Conservation (phyloP, 1,284 basidiomycete species). For the Farysia itapuensis region DNA sequence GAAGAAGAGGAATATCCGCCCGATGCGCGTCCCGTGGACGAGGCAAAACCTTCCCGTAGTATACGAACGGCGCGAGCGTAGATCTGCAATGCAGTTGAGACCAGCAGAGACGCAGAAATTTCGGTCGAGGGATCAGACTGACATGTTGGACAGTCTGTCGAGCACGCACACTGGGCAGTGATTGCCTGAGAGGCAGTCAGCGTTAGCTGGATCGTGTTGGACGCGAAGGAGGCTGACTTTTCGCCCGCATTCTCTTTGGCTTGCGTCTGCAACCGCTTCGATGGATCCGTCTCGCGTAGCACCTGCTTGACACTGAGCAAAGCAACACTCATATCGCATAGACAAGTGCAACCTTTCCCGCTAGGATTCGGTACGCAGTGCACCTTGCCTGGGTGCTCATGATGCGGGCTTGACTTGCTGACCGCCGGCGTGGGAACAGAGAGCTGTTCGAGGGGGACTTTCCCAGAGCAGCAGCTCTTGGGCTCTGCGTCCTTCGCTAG, state of each 20-base stretch:
- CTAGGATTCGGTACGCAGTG: slow-evolving; percentile 57
- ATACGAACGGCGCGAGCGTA: slow-evolving; percentile 55
- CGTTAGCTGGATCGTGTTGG: slow-evolving; percentile 49
- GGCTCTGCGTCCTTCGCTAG: not conserved
- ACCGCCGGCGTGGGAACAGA: not conserved
- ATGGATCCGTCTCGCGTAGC: slow-evolving; percentile 25
- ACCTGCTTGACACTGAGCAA: slow-evolving; percentile 48
- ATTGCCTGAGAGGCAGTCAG: slow-evolving; percentile 54
- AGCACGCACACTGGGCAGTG: slow-evolving; percentile 52
- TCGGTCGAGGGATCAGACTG: slow-evolving; percentile 45
- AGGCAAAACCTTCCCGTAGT: slow-evolving; percentile 46
- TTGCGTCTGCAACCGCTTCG: too few species aligned
- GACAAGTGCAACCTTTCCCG: slow-evolving; percentile 56
- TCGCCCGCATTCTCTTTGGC: slow-evolving; percentile 1
- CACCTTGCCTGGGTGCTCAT: slow-evolving; percentile 41
- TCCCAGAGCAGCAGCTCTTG: slow-evolving; percentile 7
- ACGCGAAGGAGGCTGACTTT: slow-evolving; percentile 2
- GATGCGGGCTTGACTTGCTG: slow-evolving; percentile 9
- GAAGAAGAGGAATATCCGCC: not conserved
- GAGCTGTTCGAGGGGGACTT: not conserved
- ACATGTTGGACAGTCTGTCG: slow-evolving; percentile 56
- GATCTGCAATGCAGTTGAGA: slow-evolving; percentile 57
- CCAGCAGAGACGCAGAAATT: slow-evolving; percentile 46
- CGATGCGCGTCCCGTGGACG: slow-evolving; percentile 1
- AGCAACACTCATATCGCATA: slow-evolving; percentile 51